Conservation (phyloP, 805 yeast genomes). For the Starmerella bombicola region DNA sequence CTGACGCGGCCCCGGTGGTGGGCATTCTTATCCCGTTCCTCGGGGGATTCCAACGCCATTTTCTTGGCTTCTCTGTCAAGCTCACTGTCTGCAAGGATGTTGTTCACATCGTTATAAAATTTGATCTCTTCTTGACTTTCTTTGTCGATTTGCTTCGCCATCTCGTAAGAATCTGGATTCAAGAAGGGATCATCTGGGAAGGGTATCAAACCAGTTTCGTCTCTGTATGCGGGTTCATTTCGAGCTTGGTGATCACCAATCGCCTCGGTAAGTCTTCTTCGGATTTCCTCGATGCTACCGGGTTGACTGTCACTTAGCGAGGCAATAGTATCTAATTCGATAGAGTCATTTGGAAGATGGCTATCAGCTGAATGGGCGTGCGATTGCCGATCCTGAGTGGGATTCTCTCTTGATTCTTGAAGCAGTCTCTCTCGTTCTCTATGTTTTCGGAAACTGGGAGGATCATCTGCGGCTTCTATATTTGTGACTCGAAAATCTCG, state of each 20-base stretch:
- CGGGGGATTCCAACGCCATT: constrained; percentile 11
- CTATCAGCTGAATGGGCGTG: background rate
- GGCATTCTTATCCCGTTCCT: constrained; percentile 6
- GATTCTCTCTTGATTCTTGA: constrained; percentile 26
- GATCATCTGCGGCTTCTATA: constrained; percentile 41
- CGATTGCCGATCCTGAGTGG: background rate
- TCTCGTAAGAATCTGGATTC: constrained; percentile 19
- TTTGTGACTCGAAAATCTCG: constrained; percentile 50
- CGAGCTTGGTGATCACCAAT: constrained; percentile 6
- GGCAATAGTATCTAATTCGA: background rate
- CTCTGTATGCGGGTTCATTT: constrained; percentile 14
- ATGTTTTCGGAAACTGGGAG: constrained; percentile 70
- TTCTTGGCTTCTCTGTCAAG: constrained; percentile 20
- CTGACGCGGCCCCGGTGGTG: background rate
- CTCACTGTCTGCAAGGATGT: constrained; percentile 20
- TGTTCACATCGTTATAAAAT: constrained; percentile 24
- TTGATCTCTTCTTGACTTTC: constrained; percentile 26
- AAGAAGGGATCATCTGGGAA: constrained; percentile 22
- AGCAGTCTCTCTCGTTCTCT: constrained; percentile 27
- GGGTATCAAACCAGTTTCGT: constrained; percentile 15
- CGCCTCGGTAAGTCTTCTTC: background rate
- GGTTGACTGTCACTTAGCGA: background rate
- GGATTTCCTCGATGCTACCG: background rate
- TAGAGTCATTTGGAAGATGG: background rate
- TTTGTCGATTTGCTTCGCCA: constrained; percentile 22